These are phyloP conservation scores for Kuraishia capsulata DNA, from an alignment of 805 yeast species.

Conservation along the genomic window DNA sequence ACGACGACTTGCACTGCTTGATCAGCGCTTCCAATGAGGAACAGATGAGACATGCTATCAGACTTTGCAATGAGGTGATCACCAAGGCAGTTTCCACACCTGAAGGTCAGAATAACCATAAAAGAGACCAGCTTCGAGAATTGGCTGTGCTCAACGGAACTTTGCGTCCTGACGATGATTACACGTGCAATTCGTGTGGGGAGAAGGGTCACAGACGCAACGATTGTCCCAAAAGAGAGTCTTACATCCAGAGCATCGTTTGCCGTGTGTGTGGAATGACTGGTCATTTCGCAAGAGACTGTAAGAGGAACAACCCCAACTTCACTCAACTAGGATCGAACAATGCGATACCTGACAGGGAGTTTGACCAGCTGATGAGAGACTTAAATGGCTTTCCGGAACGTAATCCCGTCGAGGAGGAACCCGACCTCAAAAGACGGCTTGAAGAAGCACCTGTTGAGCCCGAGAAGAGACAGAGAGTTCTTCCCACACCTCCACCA, in stretches of 20 bases:
- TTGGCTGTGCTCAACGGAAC: slow-evolving; percentile 94
- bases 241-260: slow-evolving; percentile 44
- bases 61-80: slow-evolving; percentile 65
- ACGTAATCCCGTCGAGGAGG: slow-evolving; percentile 4
- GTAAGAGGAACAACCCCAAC: slow-evolving; percentile 35
- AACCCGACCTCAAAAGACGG: neutral
- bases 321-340: slow-evolving; percentile 3
- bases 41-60: slow-evolving; percentile 66
- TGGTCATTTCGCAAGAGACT: slow-evolving; percentile 88
- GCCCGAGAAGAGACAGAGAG: slow-evolving; percentile 4
- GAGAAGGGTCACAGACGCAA: slow-evolving; percentile 53
- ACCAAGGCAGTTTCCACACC: slow-evolving; percentile 83
- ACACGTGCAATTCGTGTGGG: slow-evolving; percentile 56
- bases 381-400: slow-evolving; percentile 28
- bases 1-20: slow-evolving; percentile 84
- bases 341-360: slow-evolving; percentile 27
- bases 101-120: slow-evolving; percentile 86
- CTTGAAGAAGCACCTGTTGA: neutral
- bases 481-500: slow-evolving; percentile 7
- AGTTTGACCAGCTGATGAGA: slow-evolving; percentile 41
- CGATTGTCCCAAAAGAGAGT: slow-evolving; percentile 52
- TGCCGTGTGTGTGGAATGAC: slow-evolving; percentile 73
- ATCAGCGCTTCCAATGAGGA: slow-evolving; percentile 78
- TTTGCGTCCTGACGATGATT: slow-evolving; percentile 55
- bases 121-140: slow-evolving; percentile 84